Percentiles rank a stretch among this genome's conserved stretches.
Evolutionary conservation across 352 stramenopile genomes (phyloP).

Genomic region (Pythium oligandrum): DNA sequence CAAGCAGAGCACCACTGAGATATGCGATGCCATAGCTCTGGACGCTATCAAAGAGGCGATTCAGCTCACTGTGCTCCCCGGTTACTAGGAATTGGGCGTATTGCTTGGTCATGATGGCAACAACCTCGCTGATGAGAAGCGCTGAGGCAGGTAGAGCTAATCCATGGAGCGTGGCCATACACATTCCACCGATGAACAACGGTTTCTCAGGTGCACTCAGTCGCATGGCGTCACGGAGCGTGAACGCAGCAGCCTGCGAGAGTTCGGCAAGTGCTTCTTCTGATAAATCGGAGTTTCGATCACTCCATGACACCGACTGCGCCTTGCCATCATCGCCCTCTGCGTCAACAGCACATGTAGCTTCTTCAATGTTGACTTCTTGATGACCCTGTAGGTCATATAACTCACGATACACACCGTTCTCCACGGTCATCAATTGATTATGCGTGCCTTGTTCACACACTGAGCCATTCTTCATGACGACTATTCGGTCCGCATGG

Average conservation of each 20-base stretch:
- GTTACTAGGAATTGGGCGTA: slow-evolving; percentile 24
- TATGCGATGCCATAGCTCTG: slow-evolving; percentile 19
- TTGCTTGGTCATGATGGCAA: slow-evolving; percentile 32
- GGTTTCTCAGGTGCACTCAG: slow-evolving; percentile 27
- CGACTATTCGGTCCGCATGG: slow-evolving; percentile 33
- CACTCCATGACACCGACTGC: slow-evolving; percentile 82
- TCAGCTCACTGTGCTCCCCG: slow-evolving; percentile 16
- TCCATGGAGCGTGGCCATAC: slow-evolving; percentile 10
- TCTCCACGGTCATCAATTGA: slow-evolving; percentile 38
- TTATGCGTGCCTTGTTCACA: slow-evolving; percentile 28
- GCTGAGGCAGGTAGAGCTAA: slow-evolving; percentile 21
- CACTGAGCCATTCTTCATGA: slow-evolving; percentile 20
- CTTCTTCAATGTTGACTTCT: not conserved
- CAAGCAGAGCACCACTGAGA: slow-evolving; percentile 17
- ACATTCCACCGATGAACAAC: slow-evolving; percentile 24
- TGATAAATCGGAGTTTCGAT: slow-evolving; percentile 37
- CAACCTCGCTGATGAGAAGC: slow-evolving; percentile 27
- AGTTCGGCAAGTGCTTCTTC: slow-evolving; percentile 36
- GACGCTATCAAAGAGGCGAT: slow-evolving; percentile 21
- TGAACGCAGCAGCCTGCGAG: slow-evolving; percentile 17
- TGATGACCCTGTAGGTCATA: slow-evolving; percentile 46
- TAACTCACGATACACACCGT: slow-evolving; percentile 68
- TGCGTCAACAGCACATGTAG: slow-evolving; percentile 18
- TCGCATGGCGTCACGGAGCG: slow-evolving; percentile 24
- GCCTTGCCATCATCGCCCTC: slow-evolving; percentile 86